A percentile compares a stretch with the other conserved stretches of the same genome.
Conservation (phyloP, 345 rosid species). For the Linum tenue region DNA sequence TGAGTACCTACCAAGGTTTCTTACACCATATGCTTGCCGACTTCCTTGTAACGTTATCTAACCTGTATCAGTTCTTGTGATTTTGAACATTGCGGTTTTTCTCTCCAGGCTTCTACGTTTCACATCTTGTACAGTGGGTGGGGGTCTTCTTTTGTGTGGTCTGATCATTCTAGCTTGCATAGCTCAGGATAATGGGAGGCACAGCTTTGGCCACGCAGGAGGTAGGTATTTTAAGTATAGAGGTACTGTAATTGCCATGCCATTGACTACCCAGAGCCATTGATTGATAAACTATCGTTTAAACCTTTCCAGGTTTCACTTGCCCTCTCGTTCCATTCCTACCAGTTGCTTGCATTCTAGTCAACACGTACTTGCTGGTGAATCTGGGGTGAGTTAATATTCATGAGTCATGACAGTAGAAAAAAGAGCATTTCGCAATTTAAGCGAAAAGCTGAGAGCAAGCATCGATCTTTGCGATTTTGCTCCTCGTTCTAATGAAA, state of each 20-base stretch:
- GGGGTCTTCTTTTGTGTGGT: constrained; percentile 45
- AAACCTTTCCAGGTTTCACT: constrained; percentile 39
- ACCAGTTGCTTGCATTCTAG: constrained; percentile 48
- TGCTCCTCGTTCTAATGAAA: not conserved
- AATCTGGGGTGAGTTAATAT: constrained; percentile 45
- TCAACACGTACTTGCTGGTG: constrained; percentile 46
- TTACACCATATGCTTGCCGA: not conserved
- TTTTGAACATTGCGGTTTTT: constrained; percentile 1
- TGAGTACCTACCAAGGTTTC: constrained; percentile 43
- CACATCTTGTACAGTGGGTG: constrained; percentile 37
- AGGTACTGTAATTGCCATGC: too few species aligned
- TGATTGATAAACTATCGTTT: not conserved
- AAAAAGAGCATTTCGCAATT: too few species aligned
- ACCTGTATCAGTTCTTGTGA: not conserved
- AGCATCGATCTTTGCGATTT: not conserved
- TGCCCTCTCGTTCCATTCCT: constrained; percentile 55
- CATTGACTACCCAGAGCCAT: not conserved
- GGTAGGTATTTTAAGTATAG: constrained; percentile 20
- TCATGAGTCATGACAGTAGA: too few species aligned
- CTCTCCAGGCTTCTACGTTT: constrained; percentile 37
- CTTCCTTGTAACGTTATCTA: not conserved
- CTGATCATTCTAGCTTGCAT: constrained; percentile 15
- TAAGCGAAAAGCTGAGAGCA: too few species aligned
- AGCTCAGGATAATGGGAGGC: constrained; percentile 52
- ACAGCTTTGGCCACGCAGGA: constrained; percentile 60